Evolutionary conservation across 176 grass and related monocot species (phyloP).

Genomic region (Phoenix roebelenii): DNA sequence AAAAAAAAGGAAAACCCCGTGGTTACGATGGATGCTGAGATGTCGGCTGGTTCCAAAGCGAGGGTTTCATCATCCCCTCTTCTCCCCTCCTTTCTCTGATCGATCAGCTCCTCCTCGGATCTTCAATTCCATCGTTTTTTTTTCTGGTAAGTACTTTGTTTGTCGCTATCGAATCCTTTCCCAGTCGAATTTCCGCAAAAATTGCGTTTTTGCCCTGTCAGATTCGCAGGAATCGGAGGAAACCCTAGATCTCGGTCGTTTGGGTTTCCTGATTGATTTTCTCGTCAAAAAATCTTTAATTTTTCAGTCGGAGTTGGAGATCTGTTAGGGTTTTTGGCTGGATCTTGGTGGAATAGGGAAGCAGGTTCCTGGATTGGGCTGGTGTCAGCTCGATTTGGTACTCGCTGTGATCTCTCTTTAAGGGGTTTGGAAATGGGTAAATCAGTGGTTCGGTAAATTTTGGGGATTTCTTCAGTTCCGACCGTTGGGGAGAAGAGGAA

Average conservation of each 20-base stretch:
- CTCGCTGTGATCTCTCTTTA: neutral
- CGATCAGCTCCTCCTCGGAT: neutral
- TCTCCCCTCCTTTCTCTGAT: conserved; percentile 4
- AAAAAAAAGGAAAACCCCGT: no score
- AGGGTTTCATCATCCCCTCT: conserved; percentile 6
- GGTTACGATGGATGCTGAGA: neutral
- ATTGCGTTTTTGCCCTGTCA: neutral
- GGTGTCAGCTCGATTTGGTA: neutral
- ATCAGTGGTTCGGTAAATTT: neutral
- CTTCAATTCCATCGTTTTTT: neutral
- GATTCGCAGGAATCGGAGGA: neutral
- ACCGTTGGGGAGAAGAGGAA: neutral
- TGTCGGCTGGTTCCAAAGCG: conserved; percentile 13
- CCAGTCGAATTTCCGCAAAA: neutral
- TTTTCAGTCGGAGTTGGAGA: neutral
- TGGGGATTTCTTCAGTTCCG: neutral
- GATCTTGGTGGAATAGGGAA: neutral
- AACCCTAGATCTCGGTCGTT: neutral
- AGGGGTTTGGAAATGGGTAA: neutral
- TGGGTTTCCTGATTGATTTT: neutral
- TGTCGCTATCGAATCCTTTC: neutral
- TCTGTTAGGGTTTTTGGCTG: conserved; percentile 6
- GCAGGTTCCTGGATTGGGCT: neutral
- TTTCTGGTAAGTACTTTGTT: conserved; percentile 9
- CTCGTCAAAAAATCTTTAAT: neutral